Base-by-base conservation (phyloP, 805 yeast genomes). In the Saturnispora diversa region DNA sequence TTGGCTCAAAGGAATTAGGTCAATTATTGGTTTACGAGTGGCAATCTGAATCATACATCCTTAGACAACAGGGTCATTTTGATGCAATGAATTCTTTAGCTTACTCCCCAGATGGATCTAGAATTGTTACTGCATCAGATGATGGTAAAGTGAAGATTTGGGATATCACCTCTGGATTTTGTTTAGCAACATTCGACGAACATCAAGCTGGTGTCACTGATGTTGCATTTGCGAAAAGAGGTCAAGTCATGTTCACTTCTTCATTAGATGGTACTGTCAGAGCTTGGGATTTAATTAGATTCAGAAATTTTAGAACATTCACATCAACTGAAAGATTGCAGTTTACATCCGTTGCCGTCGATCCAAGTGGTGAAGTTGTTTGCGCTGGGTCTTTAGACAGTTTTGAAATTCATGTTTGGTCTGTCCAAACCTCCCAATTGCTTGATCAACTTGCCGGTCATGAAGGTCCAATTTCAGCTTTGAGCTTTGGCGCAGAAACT, bases 81-180 rank as follows among this genome's bases (percentile, higher is more conserved):
- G 98, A 92, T 59, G 69, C 95, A 0, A 75, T 87, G 59, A 90
- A 86, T 54, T 70, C 86, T 12, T 57, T 92, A 33, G 75, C 82
- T 25, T 92, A 92, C 54, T 85, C 97, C 1, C 96, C 97, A 0
- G 98, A 92, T 65, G 98, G 97, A 1, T 74, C 94, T 2, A 72
- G 86, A 51, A 71, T 90, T 4, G 92, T 90, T 4, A 90, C 97
- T 1, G 97, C 95, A 2, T 75, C 95, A 1, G 97, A 90, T 56
- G 98, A 92, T 58, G 98, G 98, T 27, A 88, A 88, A 52, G 83
- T 92, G 49, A 92, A 92, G 60, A 83, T 92, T 12, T 92, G 98
- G 98, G 98, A 92, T 58, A 78, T 87, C 16, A 70, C 68, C 9
- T 83, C 95, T 2, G 98, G 98, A 0, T 92, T 92, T 57, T 86